Percentiles rank a stretch among this genome's conserved stretches.
These are phyloP conservation scores for Astragalus glycyphyllos DNA, from an alignment of 306 rosid species.

Conservation along the genomic window DNA sequence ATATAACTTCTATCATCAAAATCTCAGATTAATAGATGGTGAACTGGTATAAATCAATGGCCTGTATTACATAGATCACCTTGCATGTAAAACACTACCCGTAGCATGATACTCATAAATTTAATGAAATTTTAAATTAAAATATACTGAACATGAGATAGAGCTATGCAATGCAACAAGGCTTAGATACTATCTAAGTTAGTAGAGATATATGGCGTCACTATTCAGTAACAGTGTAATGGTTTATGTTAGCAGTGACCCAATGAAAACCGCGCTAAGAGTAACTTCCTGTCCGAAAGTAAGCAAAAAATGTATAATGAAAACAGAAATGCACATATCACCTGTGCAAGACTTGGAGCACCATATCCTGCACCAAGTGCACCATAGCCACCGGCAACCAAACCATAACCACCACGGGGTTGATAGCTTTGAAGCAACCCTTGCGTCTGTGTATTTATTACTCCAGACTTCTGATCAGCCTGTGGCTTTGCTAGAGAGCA, in stretches of 20 bases:
- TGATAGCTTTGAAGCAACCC: conserved; percentile 90
- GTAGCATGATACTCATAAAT: conserved; percentile 15
- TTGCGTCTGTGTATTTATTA: conserved; percentile 62
- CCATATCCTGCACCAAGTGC: conserved; percentile 77
- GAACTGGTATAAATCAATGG: conserved; percentile 25
- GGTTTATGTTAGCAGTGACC: conserved; percentile 8
- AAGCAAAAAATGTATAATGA: conserved; percentile 4
- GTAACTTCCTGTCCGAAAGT: conserved; percentile 28
- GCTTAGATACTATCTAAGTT: neutral
- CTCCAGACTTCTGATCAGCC: conserved; percentile 82
- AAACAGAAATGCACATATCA: conserved; percentile 38
- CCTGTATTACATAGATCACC: conserved; percentile 19
- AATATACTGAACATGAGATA: neutral
- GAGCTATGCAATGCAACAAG: conserved; percentile 10
- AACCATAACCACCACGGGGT: conserved; percentile 72
- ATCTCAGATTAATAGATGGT: conserved; percentile 34
- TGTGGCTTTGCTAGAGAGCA: conserved; percentile 99
- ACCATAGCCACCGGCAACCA: conserved; percentile 82
- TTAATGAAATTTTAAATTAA: conserved; percentile 32
- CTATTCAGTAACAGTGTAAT: conserved; percentile 8
- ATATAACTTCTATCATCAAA: conserved; percentile 38
- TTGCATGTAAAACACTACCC: conserved; percentile 25
- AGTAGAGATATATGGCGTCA: conserved; percentile 19
- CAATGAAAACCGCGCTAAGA: neutral
- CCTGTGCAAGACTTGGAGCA: conserved; percentile 81